Conservation (phyloP, 148 eudicot species). For the Cornus florida region DNA sequence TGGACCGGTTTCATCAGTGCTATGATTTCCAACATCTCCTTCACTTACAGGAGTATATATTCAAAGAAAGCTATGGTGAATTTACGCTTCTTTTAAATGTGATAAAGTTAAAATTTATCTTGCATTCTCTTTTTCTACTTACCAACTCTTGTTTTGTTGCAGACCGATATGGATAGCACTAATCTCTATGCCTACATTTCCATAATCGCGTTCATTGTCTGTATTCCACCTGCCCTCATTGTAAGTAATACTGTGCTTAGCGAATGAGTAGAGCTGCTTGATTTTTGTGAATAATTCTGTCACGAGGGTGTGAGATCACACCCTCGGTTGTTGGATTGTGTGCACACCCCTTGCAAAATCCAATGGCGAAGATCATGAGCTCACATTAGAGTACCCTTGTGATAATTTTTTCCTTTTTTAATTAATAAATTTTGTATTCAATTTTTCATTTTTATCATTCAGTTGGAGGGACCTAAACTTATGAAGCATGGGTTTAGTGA, state of each 20-base stretch:
- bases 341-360: too few species aligned
- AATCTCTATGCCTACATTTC: conserved; percentile 96
- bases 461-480: conserved; percentile 92
- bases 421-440: not conserved
- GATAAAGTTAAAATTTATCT: not conserved
- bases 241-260: conserved; percentile 45
- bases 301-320: too few species aligned
- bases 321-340: too few species aligned
- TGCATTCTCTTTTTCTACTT: not conserved
- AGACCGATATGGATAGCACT: conserved; percentile 99
- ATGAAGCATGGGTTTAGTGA: conserved; percentile 72
- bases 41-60: conserved; percentile 98
- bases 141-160: conserved; percentile 29
- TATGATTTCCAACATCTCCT: conserved; percentile 97
- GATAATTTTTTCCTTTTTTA: not conserved
- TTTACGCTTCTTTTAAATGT: not conserved
- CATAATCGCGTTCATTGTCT: conserved; percentile 85
- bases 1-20: conserved; percentile 95
- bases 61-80: conserved; percentile 98
- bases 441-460: conserved; percentile 5
- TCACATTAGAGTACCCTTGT: too few species aligned
- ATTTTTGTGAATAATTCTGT: not conserved
- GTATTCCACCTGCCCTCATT: conserved; percentile 91
- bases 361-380: too few species aligned
- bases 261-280: not conserved